Evolutionary conservation across 2,329 filamentous ascomycete species (phyloP), one percentile per base, ranked within the genome.

Genomic region (Fusarium sp.): DNA sequence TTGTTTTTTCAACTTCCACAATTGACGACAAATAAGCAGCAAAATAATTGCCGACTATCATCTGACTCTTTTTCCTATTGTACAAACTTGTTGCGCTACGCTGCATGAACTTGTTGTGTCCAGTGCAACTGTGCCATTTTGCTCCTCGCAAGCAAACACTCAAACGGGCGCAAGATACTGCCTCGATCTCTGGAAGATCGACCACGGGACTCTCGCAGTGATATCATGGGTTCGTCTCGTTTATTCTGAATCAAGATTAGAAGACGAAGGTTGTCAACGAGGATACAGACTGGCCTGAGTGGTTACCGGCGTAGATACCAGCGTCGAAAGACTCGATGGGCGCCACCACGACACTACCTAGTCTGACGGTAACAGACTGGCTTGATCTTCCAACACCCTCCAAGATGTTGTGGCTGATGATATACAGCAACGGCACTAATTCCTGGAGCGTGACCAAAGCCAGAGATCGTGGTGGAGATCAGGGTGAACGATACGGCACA

Each of bases 121-220:
- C 8, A 10, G 31, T 44, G 3, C 9, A 10, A 44, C 49, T 4
- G 12, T 9, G 12, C 5, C 3, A 24, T 33, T 12, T 50, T 13
- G 46, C 31, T 33, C 24, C 8, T 35, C 12, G 29, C n/a, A 29
- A 41, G 33, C 37, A 42, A 57, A 53, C 46, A 57, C 29, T 26
- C 31, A 31, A n/a, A 5, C 28, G 21, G 28, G 39, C 16, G 35
- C 20, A 42, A n/a, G 7, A 28, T 35, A n/a, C n/a, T n/a, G 26
- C 3, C 5, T n/a, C 10, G 4, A 57, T 18, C 13, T 24, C 12
- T 18, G 4, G 18, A 53, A 23, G 24, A 52, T n/a, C 23, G 16
- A 24, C 11, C n/a, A 20, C 20, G 20, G 18, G 15, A 23, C 28
- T 20, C 4, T 26, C 6, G 33, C 11, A n/a, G 13, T 12, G n/a